A percentile compares a stretch with the other conserved stretches of the same genome.
Conservation (phyloP, 768 basidiomycete genomes). For the Leucosporidium yakuticum region DNA sequence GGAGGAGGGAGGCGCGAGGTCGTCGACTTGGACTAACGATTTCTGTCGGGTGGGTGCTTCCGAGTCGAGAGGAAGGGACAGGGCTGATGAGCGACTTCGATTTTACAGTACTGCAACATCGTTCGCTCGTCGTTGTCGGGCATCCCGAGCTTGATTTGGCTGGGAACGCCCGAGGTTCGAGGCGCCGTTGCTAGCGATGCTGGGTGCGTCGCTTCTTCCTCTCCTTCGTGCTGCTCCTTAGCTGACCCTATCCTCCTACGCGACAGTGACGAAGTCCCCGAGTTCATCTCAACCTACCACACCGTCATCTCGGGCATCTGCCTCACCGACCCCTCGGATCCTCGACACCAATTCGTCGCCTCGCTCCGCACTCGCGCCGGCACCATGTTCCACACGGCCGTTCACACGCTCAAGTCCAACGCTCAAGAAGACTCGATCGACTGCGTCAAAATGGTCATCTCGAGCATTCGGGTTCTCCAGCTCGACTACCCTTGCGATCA, state of each 20-base stretch:
- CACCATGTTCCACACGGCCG: constrained; percentile 63
- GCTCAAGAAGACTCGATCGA: constrained; percentile 55
- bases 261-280: constrained; percentile 65
- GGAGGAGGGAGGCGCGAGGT: constrained; percentile 56
- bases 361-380: constrained; percentile 60
- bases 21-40: constrained; percentile 70
- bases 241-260: not conserved
- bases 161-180: constrained; percentile 53
- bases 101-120: constrained; percentile 57
- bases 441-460: constrained; percentile 66
- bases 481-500: constrained; percentile 46
- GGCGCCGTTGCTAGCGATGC: constrained; percentile 58
- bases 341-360: constrained; percentile 58
- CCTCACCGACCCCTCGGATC: constrained; percentile 61
- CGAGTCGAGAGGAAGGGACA: too few relatives aligned
- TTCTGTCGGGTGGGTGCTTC: constrained; percentile 55
- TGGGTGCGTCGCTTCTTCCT: constrained; percentile 51
- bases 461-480: constrained; percentile 62
- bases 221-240: not conserved
- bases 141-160: constrained; percentile 60
- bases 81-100: not conserved
- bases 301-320: constrained; percentile 63
- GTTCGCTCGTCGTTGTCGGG: constrained; percentile 71
- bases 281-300: constrained; percentile 64
- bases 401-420: constrained; percentile 65